These are phyloP conservation scores for Solanum hybrid DNA, from an alignment of 305 asterid genomes.

Conservation along the genomic window DNA sequence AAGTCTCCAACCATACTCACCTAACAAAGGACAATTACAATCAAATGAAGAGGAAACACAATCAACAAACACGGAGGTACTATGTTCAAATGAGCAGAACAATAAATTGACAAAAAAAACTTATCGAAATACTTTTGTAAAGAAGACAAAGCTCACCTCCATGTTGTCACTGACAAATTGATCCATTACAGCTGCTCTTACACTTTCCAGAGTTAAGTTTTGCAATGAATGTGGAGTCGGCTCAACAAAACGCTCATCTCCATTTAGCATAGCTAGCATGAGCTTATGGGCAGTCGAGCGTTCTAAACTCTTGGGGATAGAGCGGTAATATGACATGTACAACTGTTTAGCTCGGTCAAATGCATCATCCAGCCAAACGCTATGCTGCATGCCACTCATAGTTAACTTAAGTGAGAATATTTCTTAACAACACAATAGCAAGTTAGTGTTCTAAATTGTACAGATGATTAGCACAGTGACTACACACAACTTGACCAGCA, in stretches of 20 bases:
- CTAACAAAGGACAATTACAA: slow-evolving; percentile 29
- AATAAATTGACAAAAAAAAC: not conserved
- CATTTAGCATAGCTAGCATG: slow-evolving; percentile 90
- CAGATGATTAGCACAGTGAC: not conserved
- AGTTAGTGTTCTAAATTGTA: not conserved
- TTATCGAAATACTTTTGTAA: not conserved
- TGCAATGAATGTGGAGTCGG: slow-evolving; percentile 90
- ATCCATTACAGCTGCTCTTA: slow-evolving; percentile 90
- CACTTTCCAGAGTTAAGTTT: slow-evolving; percentile 60
- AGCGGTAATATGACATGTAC: slow-evolving; percentile 85
- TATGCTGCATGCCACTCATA: slow-evolving; percentile 59
- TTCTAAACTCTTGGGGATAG: slow-evolving; percentile 96
- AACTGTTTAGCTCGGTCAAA: slow-evolving; percentile 95
- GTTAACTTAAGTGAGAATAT: not conserved
- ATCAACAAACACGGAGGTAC: slow-evolving; percentile 3
- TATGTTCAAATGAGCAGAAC: not conserved
- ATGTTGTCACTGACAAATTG: slow-evolving; percentile 89
- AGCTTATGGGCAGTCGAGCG: slow-evolving; percentile 99
- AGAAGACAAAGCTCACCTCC: slow-evolving; percentile 56
- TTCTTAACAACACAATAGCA: not conserved
- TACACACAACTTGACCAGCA: not conserved
- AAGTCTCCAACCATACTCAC: slow-evolving; percentile 97
- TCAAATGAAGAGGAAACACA: slow-evolving; percentile 5
- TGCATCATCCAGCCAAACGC: slow-evolving; percentile 97
- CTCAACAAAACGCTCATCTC: slow-evolving; percentile 97